Base-by-base conservation (phyloP, 441 rosid genomes). In the Brassica balearica region DNA sequence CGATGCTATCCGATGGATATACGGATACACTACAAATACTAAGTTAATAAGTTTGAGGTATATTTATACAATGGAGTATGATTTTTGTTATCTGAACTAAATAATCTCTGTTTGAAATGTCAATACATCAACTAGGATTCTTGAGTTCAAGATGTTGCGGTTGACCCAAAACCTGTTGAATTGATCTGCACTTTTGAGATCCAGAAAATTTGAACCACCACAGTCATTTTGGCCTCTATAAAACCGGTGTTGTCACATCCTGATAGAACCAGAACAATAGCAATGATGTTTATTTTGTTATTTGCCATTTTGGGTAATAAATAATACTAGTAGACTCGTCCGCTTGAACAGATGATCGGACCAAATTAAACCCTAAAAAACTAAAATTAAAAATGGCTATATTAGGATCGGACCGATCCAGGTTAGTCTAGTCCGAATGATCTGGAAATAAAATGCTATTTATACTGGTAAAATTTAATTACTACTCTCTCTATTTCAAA, bases 371-470 rank as follows among this genome's bases (percentile, higher is more conserved):
- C 29, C 32, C 48, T 8, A 69, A 51, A 34, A 8, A 41, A 10
- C 34, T 60, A 43, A n/a, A 14, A 23, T 43, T 6, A 38, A 14
- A 53, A 53, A 53, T 53, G 19, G 62, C 34, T 19, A 20, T 12
- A 58, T 27, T n/a, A 58, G 19, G 62, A 34, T 14, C 51, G 27
- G 72, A 65, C 55, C 41, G 72, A 29, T 65, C 46, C 48, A 77
- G 17, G 12, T 9, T 71, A 56, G 60, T 77, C 36, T 56, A 71
- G 67, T 71, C 80, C 80, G 27, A 56, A 55, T 61, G 64, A 43
- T 59, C 17, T 36, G 65, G 55, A 73, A 64, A 43, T 6, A 65
- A 51, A 51, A 19, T 38, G 58, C 34, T 77, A 63, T 48, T 27
- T 46, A 62, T 23, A 56, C 56, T 17, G 10, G 20, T 43, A 8